These are phyloP conservation scores for Fusarium torulosum DNA, from an alignment of 2,329 filamentous ascomycete genomes.

Conservation along the genomic window DNA sequence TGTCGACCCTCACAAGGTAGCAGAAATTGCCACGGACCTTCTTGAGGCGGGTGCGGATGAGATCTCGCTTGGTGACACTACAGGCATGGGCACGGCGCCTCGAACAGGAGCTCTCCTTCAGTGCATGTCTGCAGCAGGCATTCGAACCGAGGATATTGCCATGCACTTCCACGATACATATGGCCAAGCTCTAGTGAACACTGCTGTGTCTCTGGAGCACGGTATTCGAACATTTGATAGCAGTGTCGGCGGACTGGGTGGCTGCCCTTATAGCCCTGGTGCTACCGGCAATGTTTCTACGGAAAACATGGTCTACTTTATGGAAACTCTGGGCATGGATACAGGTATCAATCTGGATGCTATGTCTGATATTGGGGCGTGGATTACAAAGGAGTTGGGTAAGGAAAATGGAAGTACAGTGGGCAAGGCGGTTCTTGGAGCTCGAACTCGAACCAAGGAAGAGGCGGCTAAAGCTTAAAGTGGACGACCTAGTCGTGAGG, in stretches of 20 bases:
- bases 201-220: slow-evolving; percentile 79
- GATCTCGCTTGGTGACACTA: slow-evolving; percentile 90
- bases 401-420: slow-evolving; percentile 74
- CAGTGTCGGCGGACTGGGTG: slow-evolving; percentile 83
- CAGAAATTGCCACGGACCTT: slow-evolving; percentile 75
- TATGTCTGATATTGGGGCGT: slow-evolving; percentile 76
- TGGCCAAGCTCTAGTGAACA: slow-evolving; percentile 86
- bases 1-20: slow-evolving; percentile 72
- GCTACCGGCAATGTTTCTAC: slow-evolving; percentile 89
- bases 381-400: slow-evolving; percentile 76
- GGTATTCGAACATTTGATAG: slow-evolving; percentile 84
- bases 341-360: slow-evolving; percentile 79
- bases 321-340: slow-evolving; percentile 78
- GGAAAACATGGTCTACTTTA: slow-evolving; percentile 84
- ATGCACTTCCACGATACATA: slow-evolving; percentile 94
- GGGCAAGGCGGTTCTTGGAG: slow-evolving; percentile 73
- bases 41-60: slow-evolving; percentile 91
- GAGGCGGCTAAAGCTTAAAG: slow-evolving; percentile 38
- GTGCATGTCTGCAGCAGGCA: slow-evolving; percentile 73
- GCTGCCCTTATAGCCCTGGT: slow-evolving; percentile 86
- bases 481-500: neutral
- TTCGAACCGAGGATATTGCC: slow-evolving; percentile 77
- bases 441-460: slow-evolving; percentile 52
- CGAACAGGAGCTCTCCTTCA: slow-evolving; percentile 73
- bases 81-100: slow-evolving; percentile 88